A percentile compares a stretch with the other conserved stretches of the same genome.
Evolutionary conservation across 1,139 yeast species (phyloP).

Genomic region (Maudiozyma humilis): DNA sequence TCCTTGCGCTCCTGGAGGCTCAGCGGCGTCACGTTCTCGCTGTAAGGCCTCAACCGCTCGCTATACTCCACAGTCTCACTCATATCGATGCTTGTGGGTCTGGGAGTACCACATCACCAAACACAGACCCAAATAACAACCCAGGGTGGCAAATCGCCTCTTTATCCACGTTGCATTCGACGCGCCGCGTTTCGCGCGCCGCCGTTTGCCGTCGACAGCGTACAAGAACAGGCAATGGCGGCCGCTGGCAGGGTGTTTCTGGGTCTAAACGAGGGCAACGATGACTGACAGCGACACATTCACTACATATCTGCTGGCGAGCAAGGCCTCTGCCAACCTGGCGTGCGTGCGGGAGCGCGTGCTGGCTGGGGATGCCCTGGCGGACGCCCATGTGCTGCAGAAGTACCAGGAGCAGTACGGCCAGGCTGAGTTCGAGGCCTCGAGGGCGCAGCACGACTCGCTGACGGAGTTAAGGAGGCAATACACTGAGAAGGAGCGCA

Average conservation of each 20-base stretch:
- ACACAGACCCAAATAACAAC: too few relatives aligned
- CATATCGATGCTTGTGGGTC: background rate
- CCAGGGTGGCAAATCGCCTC: too few relatives aligned
- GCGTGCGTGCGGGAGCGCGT: background rate
- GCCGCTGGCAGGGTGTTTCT: too few relatives aligned
- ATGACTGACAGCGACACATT: constrained; percentile 12
- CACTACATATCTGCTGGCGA: constrained; percentile 13
- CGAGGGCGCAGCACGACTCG: constrained; percentile 6
- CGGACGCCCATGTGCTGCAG: background rate
- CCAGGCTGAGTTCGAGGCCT: constrained; percentile 10
- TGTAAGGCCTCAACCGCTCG: constrained; percentile 27
- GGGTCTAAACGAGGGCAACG: too few relatives aligned
- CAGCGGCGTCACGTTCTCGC: constrained; percentile 21
- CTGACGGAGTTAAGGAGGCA: constrained; percentile 2
- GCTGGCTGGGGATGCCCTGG: background rate
- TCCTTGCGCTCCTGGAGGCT: constrained; percentile 27
- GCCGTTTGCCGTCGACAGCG: background rate
- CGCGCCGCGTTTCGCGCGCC: too few relatives aligned
- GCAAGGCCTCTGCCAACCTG: constrained; percentile 17
- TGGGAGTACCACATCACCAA: too few relatives aligned
- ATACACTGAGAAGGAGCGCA: constrained; percentile 15
- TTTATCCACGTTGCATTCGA: too few relatives aligned
- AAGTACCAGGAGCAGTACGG: constrained; percentile 12
- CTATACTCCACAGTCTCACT: constrained; percentile 18
- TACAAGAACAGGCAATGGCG: too few relatives aligned